Conservation (phyloP, 345 rosid genomes). For the Salix brachista region DNA sequence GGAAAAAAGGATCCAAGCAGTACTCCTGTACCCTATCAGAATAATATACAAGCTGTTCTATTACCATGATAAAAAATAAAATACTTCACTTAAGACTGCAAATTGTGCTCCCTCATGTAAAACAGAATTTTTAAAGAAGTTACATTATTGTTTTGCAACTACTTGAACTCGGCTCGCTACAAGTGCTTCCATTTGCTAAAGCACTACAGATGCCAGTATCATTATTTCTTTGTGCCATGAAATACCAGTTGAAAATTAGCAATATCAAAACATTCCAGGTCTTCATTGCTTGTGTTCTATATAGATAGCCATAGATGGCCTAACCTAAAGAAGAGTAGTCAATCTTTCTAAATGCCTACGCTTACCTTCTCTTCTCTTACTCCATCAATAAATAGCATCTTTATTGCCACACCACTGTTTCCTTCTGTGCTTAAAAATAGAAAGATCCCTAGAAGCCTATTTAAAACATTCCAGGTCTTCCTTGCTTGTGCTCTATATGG, state of each 20-base stretch:
- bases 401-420: background rate
- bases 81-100: background rate
- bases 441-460: background rate
- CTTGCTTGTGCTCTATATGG: background rate
- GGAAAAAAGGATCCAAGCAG: background rate
- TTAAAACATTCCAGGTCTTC: background rate
- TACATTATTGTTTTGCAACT: background rate
- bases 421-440: background rate
- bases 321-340: background rate
- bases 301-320: background rate
- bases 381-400: background rate
- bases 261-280: background rate
- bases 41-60: background rate
- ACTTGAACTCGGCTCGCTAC: background rate
- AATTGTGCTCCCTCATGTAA: background rate
- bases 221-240: background rate
- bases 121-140: background rate
- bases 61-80: background rate
- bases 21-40: background rate
- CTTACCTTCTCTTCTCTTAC: too few relatives aligned
- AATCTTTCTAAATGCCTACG: background rate
- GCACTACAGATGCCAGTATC: background rate
- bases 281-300: background rate
- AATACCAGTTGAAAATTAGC: background rate
- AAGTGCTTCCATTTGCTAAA: background rate